Evolutionary conservation across 2,329 filamentous ascomycete species (phyloP).

Genomic region (Grosmannia huntii): DNA sequence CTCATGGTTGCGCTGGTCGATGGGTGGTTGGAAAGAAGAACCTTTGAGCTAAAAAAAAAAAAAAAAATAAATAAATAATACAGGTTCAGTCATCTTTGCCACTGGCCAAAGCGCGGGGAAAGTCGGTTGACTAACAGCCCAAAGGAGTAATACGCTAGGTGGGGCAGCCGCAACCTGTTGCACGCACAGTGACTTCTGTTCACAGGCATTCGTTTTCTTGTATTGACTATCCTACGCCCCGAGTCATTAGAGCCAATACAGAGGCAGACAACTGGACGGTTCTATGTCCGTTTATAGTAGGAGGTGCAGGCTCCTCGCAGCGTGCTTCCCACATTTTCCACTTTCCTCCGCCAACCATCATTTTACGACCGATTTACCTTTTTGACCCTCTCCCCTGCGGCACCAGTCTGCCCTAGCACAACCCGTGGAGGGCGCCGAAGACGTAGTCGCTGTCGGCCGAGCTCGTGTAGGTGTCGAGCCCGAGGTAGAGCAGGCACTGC

Average conservation of each 20-base stretch:
- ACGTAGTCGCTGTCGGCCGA: background rate
- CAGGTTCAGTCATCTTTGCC: background rate
- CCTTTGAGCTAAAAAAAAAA: background rate
- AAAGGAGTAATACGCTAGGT: background rate
- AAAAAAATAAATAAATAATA: too few species aligned
- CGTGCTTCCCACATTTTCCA: too few species aligned
- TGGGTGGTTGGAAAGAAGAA: background rate
- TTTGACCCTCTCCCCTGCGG: too few species aligned
- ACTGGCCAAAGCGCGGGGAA: background rate
- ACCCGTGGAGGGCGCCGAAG: background rate
- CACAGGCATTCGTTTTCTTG: background rate
- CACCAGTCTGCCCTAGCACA: too few species aligned
- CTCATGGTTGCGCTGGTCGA: constrained; percentile 32
- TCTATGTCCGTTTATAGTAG: too few species aligned
- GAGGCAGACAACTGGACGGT: too few species aligned
- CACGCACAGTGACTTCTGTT: background rate
- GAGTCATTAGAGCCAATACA: too few species aligned
- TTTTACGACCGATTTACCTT: too few species aligned
- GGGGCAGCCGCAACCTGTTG: background rate
- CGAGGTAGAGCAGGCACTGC: constrained; percentile 3
- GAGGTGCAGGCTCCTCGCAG: too few species aligned
- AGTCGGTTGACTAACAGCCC: background rate
- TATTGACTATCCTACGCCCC: too few species aligned
- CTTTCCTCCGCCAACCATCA: too few species aligned
- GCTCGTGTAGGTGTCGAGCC: background rate